Conservation (phyloP, 2,329 filamentous ascomycete genomes). For the Colletotrichum navitas region DNA sequence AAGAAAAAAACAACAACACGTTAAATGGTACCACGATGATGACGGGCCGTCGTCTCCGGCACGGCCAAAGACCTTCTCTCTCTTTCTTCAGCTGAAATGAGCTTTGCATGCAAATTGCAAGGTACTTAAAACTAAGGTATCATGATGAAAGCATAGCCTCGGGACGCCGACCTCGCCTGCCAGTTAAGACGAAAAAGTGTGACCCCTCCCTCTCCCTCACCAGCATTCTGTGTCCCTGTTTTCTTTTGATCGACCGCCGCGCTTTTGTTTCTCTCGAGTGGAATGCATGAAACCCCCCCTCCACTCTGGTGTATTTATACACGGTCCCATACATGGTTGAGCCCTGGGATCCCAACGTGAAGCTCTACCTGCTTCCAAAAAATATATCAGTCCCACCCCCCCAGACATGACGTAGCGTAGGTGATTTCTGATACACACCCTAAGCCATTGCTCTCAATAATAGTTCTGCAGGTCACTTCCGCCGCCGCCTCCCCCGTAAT, state of each 20-base stretch:
- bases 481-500: constrained; percentile 40
- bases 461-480: constrained; percentile 56
- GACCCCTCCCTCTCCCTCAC: background rate
- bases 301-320: background rate
- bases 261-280: background rate
- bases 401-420: background rate
- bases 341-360: background rate
- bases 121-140: constrained; percentile 27
- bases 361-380: background rate
- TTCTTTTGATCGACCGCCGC: background rate
- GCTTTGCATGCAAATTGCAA: constrained; percentile 23
- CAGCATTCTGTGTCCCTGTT: background rate
- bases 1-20: background rate
- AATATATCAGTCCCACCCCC: background rate
- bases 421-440: background rate
- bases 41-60: background rate
- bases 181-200: background rate
- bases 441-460: constrained; percentile 48
- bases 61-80: background rate
- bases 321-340: background rate
- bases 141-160: constrained; percentile 31
- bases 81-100: background rate
- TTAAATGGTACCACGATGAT: background rate
- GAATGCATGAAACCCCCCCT: background rate
- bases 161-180: constrained; percentile 34